Evolutionary conservation across 345 rosid species (phyloP).

Genomic region (Garcia nutans): DNA sequence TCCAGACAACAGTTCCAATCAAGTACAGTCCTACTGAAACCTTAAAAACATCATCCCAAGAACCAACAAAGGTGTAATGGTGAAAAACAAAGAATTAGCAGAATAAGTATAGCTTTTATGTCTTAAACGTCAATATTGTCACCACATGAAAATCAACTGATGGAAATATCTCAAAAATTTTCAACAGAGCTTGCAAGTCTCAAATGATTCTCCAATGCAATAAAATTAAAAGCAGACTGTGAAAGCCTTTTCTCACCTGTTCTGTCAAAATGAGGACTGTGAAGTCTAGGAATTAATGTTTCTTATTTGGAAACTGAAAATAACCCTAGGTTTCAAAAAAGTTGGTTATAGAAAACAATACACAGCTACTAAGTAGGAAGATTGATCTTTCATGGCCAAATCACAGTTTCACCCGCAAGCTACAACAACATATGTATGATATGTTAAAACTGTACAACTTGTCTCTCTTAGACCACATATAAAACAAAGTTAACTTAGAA

Average conservation of each 20-base stretch:
- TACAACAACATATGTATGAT: too few relatives aligned
- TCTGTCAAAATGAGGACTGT: slow-evolving; percentile 2
- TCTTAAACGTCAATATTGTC: too few relatives aligned
- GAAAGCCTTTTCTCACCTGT: neutral
- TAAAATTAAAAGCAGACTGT: neutral
- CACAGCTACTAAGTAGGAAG: too few relatives aligned
- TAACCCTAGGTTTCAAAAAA: neutral
- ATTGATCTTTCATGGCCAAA: too few relatives aligned
- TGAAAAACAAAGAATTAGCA: neutral
- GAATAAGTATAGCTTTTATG: too few relatives aligned
- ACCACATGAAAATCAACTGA: too few relatives aligned
- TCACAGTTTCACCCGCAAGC: too few relatives aligned
- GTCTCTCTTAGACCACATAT: too few relatives aligned
- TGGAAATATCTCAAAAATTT: neutral
- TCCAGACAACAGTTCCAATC: slow-evolving; percentile 84
- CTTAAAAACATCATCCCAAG: slow-evolving; percentile 92
- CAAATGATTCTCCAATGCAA: neutral
- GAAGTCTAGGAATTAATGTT: neutral
- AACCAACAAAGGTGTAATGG: slow-evolving; percentile 44
- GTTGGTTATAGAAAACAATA: neutral
- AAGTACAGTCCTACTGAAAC: slow-evolving; percentile 87
- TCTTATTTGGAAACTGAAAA: too few relatives aligned
- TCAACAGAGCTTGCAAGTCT: neutral
- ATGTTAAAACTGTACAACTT: too few relatives aligned
- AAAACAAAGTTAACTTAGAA: neutral